Evolutionary conservation across 345 rosid genomes (phyloP), one percentile per base, ranked within the genome.

Genomic region (Leavenworthia alabamica): DNA sequence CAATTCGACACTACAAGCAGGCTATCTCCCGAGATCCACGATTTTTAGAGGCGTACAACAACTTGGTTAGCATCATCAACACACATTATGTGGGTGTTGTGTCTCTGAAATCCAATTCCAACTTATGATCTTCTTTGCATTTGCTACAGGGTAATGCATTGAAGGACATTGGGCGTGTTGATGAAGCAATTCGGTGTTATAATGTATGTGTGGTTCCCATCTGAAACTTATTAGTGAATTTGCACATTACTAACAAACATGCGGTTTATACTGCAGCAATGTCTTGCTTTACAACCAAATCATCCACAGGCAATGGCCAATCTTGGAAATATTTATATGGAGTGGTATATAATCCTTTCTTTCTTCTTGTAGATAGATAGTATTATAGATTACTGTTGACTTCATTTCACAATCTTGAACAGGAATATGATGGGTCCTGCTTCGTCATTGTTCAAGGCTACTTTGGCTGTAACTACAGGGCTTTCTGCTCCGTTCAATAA

Each of bases 261-360:
- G 46, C 62, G 66, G 53, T 36, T n/a, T 73, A 42, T 42, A 33
- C 17, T 85, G 81, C 64, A 94, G 99, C 92, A 94, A 86, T 94
- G 97, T 62, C 96, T 94, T 69, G 19, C 83, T 14, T 75, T 90
- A 59, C 97, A 94, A 68, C 89, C 97, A 7, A 86, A 72, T 61
- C 99, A 94, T 61, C 99, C 97, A 20, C 97, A 90, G 74, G 96
- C 99, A 12, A 88, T 94, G 54, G 89, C 97, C 56, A 94, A 94
- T 67, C 90, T 94, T 60, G 99, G 99, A 61, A 90, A 94, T 66
- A 82, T 94, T 69, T 94, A 94, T 66, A 90, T 90, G 97, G 99
- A 94, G 74, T 88, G 99, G 99, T 90, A 80, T 24, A 58, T 53
- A 57, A 44, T 53, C 20, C 49, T 41, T 60, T 56, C 28, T 50